Evolutionary conservation across 2,329 filamentous ascomycete species (phyloP).

Genomic region (Beauveria medogensis): DNA sequence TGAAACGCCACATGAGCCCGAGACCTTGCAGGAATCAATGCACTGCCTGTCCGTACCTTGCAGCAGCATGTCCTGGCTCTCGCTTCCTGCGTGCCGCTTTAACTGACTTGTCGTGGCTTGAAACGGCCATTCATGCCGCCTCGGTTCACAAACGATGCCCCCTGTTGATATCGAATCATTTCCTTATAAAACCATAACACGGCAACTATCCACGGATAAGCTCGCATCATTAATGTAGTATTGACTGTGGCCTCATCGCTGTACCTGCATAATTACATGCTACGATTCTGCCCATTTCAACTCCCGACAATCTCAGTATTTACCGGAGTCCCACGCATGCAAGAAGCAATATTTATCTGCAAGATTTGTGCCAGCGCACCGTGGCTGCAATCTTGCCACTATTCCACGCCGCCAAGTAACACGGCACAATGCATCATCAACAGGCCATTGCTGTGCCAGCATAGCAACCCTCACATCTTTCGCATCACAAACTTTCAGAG

Average conservation of each 20-base stretch:
- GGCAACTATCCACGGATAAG: background rate
- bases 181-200: background rate
- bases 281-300: background rate
- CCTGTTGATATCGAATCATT: background rate
- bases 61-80: background rate
- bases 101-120: constrained; percentile 1
- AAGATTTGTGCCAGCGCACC: background rate
- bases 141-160: background rate
- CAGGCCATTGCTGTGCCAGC: background rate
- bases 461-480: no score
- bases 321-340: background rate
- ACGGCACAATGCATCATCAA: background rate
- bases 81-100: background rate
- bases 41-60: background rate
- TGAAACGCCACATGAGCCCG: constrained; percentile 1
- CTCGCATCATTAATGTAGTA: background rate
- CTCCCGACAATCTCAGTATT: background rate
- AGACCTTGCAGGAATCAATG: background rate
- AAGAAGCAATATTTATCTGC: background rate
- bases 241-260: background rate
- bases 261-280: background rate
- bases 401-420: background rate
- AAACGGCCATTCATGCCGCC: background rate
- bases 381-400: background rate
- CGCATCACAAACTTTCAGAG: no score